Evolutionary conservation across 805 yeast genomes (phyloP), one percentile per base, ranked within the genome.

Genomic region (Saccharomycopsis guyanensis): DNA sequence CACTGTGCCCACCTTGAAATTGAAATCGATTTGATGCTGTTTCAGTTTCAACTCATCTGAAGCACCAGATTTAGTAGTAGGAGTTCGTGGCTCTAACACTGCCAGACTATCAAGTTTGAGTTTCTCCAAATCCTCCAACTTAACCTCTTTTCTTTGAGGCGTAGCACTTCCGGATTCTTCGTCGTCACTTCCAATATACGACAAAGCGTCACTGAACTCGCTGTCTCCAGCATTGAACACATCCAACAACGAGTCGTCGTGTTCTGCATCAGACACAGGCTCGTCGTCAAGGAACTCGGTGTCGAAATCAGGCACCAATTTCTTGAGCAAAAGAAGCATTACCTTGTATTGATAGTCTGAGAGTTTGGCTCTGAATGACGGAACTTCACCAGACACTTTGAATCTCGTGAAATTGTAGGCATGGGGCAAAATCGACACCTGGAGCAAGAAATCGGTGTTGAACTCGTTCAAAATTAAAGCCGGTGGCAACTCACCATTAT

Each of bases 331-430:
- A 47, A 80, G 78, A 91, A 93, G 81, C 57, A 93, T 68, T 1
- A 87, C 78, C 61, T 87, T 85, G 65, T 94, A 94, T 60, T 94
- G 96, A 56, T 80, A 83, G 59, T 93, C 97, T 55, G 86, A 86
- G 57, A 93, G 60, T 25, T 84, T 73, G 3, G 93, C 78, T 25
- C 72, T 71, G 51, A 94, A 71, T 27, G 66, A 66, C 0, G 96
- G 95, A 12, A 93, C 73, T 49, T 78, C 78, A 12, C 93, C 96
- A 25, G 86, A 77, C 2, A 89, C 69, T 57, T 75, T 79, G 52
- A 87, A 68, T 53, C 75, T 75, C 0, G 97, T 82, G 37, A 93
- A 67, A 52, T 79, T 80, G 25, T 75, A 67, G 2, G 91, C 93
- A 12, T 78, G 77, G 0, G 97, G 95, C 27, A 91, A 66, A 41